Evolutionary conservation across 371 early-diverging fungal genomes (phyloP).

Genomic region (Parasitella parasitica): DNA sequence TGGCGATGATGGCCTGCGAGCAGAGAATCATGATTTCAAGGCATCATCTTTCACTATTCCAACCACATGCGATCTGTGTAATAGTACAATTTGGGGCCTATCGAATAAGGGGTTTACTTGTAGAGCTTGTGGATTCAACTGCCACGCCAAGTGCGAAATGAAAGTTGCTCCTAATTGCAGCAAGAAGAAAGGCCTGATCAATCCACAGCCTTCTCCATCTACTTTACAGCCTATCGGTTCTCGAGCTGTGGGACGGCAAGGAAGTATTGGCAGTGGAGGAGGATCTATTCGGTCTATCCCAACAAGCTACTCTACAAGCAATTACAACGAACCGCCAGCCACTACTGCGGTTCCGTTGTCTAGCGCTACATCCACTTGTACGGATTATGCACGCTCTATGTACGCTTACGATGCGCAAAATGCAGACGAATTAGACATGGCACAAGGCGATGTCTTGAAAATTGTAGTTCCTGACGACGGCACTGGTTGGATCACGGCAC

Average conservation of each 20-base stretch:
- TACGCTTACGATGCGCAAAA: slow-evolving; percentile 78
- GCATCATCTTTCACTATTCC: slow-evolving; percentile 77
- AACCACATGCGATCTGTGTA: slow-evolving; percentile 79
- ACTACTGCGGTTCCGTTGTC: not conserved
- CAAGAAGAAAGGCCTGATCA: slow-evolving; percentile 59
- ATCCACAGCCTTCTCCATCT: slow-evolving; percentile 35
- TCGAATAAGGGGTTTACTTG: slow-evolving; percentile 79
- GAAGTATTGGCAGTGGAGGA: not conserved
- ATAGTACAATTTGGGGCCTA: slow-evolving; percentile 73
- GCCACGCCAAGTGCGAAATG: slow-evolving; percentile 86
- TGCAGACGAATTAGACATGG: slow-evolving; percentile 71
- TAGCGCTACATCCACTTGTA: not conserved
- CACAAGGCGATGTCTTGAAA: slow-evolving; percentile 64
- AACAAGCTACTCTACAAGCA: not conserved
- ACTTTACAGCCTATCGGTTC: not conserved
- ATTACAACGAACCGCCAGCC: not conserved
- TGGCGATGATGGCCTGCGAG: slow-evolving; percentile 57
- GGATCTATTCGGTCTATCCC: not conserved
- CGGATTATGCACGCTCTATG: slow-evolving; percentile 1
- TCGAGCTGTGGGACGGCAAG: not conserved
- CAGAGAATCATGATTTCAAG: slow-evolving; percentile 70
- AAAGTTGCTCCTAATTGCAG: slow-evolving; percentile 80
- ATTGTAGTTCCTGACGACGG: slow-evolving; percentile 63
- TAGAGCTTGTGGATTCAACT: slow-evolving; percentile 80
- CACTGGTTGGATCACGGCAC: slow-evolving; percentile 80